Base-by-base conservation (phyloP, 306 rosid genomes). In the Trifolium pratense region DNA sequence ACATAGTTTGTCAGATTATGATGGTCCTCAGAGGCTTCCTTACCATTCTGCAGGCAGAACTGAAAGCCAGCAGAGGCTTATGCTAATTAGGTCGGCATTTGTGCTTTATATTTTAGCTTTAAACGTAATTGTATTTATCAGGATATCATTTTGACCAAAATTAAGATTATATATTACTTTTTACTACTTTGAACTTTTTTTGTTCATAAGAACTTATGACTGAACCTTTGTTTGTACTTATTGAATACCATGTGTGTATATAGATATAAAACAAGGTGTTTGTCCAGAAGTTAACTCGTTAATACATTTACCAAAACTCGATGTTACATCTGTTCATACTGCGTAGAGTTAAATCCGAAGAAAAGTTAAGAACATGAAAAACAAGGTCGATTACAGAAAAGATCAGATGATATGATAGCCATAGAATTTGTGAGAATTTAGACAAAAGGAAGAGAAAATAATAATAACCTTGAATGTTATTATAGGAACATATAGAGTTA, bases 41-140 rank as follows among this genome's bases (percentile, higher is more conserved):
- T 88, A 84, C 74, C 84, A 84, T 75, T 70, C 78, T 21, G 90
- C 84, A 55, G 87, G 89, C 71, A 91, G 89, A 76, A 80, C 76
- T 56, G 99, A 87, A 81, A 86, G 71, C 83, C 98, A 89, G 78
- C 91, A 93, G 79, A 89, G 89, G 84, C 84, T 87, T 36, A 87
- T 91, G 97, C 82, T 91, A 43, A 85, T 94, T 63, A 81, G 99
- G 83, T 91, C 96, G 37, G 86, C 92, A 59, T 89, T 91, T 21
- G 99, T 94, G 85, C 90, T 91, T 64, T 91, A 94, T 80, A 89
- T 91, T 80, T 86, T 94, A 77, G 92, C 89, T 70, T 63, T 91
- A 58, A 82, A 94, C 80, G 78, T 91, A 65, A 16, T 91, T 68
- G 99, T 91, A 77, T 94, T 94, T 72, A 82, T 91, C 83, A 91